Conservation (phyloP, 169 alveolate genomes). For the Theileria equi region DNA sequence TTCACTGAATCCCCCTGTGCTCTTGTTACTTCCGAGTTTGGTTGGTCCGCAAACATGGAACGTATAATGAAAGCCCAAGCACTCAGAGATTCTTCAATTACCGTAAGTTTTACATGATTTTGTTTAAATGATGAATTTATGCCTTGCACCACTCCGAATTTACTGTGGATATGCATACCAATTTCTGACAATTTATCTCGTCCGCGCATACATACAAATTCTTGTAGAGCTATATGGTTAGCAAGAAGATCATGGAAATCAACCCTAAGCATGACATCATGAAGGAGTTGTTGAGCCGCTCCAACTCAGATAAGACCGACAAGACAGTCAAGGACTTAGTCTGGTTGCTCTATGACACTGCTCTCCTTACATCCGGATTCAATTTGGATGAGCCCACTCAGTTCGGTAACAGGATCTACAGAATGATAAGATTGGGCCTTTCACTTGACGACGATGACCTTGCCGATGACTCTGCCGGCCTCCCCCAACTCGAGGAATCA, state of each 20-base stretch:
- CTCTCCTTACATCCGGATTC: constrained; percentile 98
- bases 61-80: constrained; percentile 99
- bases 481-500: constrained; percentile 88
- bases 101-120: constrained; percentile 60
- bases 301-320: constrained; percentile 94
- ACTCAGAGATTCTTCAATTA: constrained; percentile 95
- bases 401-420: constrained; percentile 97
- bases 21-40: constrained; percentile 97
- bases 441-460: constrained; percentile 94
- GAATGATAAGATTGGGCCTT: constrained; percentile 99
- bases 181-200: not conserved
- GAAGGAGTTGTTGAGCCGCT: constrained; percentile 93
- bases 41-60: constrained; percentile 99
- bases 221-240: constrained; percentile 84
- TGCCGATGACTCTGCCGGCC: constrained; percentile 77
- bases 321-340: constrained; percentile 98
- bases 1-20: constrained; percentile 98
- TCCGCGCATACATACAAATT: not conserved
- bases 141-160: constrained; percentile 70
- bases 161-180: not conserved
- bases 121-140: constrained; percentile 53
- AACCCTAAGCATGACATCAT: constrained; percentile 97
- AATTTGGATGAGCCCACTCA: constrained; percentile 98
- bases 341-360: constrained; percentile 98
- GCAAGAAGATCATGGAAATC: constrained; percentile 99